Evolutionary conservation across 2,329 filamentous ascomycete species (phyloP).

Genomic region (Dendrostoma leiphaemia): DNA sequence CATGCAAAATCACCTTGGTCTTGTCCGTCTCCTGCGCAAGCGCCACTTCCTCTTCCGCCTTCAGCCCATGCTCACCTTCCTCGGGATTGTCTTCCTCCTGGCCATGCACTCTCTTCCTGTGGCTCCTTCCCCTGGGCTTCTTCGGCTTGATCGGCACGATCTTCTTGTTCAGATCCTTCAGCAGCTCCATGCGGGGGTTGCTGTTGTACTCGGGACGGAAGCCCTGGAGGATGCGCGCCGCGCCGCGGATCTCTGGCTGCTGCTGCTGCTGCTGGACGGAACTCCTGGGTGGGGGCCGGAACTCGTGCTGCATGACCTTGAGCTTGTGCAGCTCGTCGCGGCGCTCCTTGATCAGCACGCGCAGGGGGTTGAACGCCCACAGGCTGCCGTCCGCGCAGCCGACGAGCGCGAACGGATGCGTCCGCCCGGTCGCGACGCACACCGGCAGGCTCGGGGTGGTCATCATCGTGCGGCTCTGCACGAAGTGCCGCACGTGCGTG

Average conservation of each 20-base stretch:
- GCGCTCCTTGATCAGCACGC: conserved; percentile 41
- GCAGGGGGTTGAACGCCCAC: conserved; percentile 46
- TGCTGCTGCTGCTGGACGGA: not conserved
- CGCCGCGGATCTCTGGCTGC: conserved; percentile 39
- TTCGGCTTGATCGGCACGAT: conserved; percentile 32
- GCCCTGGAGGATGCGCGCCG: conserved; percentile 49
- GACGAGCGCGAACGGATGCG: conserved; percentile 52
- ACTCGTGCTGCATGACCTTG: conserved; percentile 54
- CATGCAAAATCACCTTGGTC: conserved; percentile 49
- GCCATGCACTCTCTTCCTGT: conserved; percentile 33
- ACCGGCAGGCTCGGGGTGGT: conserved; percentile 49
- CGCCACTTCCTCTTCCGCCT: conserved; percentile 19
- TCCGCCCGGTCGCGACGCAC: conserved; percentile 46
- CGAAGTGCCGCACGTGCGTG: conserved; percentile 50
- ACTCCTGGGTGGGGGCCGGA: conserved; percentile 32
- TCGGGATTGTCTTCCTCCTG: conserved; percentile 20
- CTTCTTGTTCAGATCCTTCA: conserved; percentile 32
- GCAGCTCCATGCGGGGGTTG: conserved; percentile 40
- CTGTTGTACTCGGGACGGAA: conserved; percentile 50
- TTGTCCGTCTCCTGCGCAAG: conserved; percentile 19
- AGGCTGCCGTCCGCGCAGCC: conserved; percentile 55
- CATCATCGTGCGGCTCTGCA: conserved; percentile 50
- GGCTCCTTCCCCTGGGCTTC: conserved; percentile 27
- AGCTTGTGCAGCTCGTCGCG: conserved; percentile 37
- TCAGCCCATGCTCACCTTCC: conserved; percentile 25